phyloP scores from a whole-genome alignment of 2,329 filamentous ascomycete species.

The Epichloe gansuensis region DNA sequence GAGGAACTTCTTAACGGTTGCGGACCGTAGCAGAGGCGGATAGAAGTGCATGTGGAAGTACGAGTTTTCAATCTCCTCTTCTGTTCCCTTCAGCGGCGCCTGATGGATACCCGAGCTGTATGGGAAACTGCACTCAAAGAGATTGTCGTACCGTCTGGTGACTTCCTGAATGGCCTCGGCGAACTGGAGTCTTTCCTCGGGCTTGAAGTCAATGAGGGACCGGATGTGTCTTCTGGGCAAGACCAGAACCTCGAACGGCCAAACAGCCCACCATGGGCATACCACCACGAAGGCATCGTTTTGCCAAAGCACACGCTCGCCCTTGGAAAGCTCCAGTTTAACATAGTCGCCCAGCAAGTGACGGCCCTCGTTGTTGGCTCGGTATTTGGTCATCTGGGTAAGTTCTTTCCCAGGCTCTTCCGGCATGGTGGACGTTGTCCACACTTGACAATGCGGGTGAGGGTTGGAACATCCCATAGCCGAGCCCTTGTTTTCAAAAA shows the following conservation, averaged over 20 bases:
- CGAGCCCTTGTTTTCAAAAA: constrained; percentile 96
- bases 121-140: constrained; percentile 93
- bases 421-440: constrained; percentile 83
- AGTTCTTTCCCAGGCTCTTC: constrained; percentile 80
- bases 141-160: constrained; percentile 84
- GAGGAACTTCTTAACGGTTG: constrained; percentile 89
- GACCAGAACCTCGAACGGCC: constrained; percentile 94
- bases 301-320: constrained; percentile 77
- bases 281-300: constrained; percentile 76
- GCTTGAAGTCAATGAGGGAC: constrained; percentile 68
- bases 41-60: constrained; percentile 98
- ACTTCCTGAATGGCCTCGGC: constrained; percentile 81
- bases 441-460: constrained; percentile 92
- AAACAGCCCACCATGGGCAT: constrained; percentile 95
- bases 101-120: constrained; percentile 97
- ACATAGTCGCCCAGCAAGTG: constrained; percentile 83
- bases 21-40: constrained; percentile 79
- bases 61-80: constrained; percentile 73
- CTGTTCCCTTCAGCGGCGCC: constrained; percentile 69
- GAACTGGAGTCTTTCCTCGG: constrained; percentile 56
- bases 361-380: constrained; percentile 53
- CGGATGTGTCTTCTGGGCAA: constrained; percentile 74
- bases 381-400: constrained; percentile 66
- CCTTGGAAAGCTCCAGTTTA: constrained; percentile 64
- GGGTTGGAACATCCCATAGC: constrained; percentile 99